Conservation (phyloP, 352 stramenopile species). For the Phytophthora colocasiae region DNA sequence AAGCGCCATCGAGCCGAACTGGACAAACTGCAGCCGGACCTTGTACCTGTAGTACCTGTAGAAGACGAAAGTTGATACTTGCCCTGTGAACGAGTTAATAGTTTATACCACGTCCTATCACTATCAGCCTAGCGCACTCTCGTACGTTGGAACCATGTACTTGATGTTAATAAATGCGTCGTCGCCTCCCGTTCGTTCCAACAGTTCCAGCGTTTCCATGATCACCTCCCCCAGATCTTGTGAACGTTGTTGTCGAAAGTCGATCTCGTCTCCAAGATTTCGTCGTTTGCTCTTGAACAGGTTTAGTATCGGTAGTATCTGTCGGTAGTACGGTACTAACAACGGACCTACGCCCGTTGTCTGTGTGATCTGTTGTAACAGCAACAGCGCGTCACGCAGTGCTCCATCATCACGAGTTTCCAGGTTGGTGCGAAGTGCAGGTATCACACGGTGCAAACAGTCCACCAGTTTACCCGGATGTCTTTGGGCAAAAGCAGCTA, state of each 20-base stretch:
- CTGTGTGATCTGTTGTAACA: conserved; percentile 70
- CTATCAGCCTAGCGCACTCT: conserved; percentile 47
- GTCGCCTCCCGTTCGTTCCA: conserved; percentile 85
- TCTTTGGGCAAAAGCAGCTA: conserved; percentile 73
- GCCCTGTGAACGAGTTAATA: not conserved
- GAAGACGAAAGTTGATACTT: conserved; percentile 26
- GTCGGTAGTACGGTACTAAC: conserved; percentile 93
- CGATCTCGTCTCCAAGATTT: conserved; percentile 92
- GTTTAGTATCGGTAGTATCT: conserved; percentile 91
- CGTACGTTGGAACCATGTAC: conserved; percentile 97
- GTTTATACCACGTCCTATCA: conserved; percentile 2
- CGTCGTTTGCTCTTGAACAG: conserved; percentile 90
- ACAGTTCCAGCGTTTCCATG: conserved; percentile 86
- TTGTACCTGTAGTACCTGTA: conserved; percentile 30
- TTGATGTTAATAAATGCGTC: conserved; percentile 96
- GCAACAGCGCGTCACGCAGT: conserved; percentile 59
- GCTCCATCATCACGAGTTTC: conserved; percentile 65
- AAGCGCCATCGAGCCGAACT: conserved; percentile 58
- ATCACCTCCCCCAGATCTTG: conserved; percentile 90
- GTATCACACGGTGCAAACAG: conserved; percentile 70
- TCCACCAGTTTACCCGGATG: conserved; percentile 71
- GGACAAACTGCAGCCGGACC: conserved; percentile 35
- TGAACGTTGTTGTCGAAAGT: conserved; percentile 86
- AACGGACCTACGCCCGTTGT: conserved; percentile 73
- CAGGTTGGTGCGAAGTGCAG: conserved; percentile 73